Percentiles rank a stretch among this genome's conserved stretches.
Evolutionary conservation across 768 basidiomycete species (phyloP).

Genomic region (Tricholoma hemisulphureum): DNA sequence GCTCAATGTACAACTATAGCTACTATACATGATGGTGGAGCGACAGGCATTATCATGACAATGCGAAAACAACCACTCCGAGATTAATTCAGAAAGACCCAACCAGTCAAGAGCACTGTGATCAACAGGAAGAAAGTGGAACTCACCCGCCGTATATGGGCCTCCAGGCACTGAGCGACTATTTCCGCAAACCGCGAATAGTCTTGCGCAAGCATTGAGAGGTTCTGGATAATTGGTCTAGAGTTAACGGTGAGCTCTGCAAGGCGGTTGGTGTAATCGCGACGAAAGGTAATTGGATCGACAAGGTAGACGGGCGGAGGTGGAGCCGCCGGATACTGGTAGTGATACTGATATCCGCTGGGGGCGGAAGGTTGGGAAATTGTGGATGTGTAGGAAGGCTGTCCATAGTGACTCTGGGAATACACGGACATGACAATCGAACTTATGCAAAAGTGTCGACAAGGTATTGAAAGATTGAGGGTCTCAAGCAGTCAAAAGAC

Average conservation of each 20-base stretch:
- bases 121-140: slow-evolving; percentile 15
- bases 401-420: slow-evolving; percentile 61
- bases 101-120: background rate
- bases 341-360: slow-evolving; percentile 42
- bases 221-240: slow-evolving; percentile 86
- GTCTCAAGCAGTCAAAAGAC: slow-evolving; percentile 16
- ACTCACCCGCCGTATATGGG: slow-evolving; percentile 90
- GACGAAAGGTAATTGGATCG: slow-evolving; percentile 73
- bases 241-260: slow-evolving; percentile 90
- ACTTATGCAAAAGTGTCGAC: slow-evolving; percentile 29
- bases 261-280: slow-evolving; percentile 73
- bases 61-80: slow-evolving; percentile 13
- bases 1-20: slow-evolving; percentile 37
- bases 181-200: slow-evolving; percentile 75
- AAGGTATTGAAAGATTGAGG: slow-evolving; percentile 2
- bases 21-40: slow-evolving; percentile 42
- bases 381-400: slow-evolving; percentile 50
- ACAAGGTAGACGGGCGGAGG: slow-evolving; percentile 43
- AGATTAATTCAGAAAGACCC: slow-evolving; percentile 1
- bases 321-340: slow-evolving; percentile 43
- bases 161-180: slow-evolving; percentile 77
- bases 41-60: slow-evolving; percentile 22
- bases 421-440: slow-evolving; percentile 57
- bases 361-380: slow-evolving; percentile 44
- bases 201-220: slow-evolving; percentile 92